Percentiles rank a stretch among this genome's conserved stretches.
Evolutionary conservation across 2,329 filamentous ascomycete species (phyloP).

Genomic region (Aspergillus ibericus): DNA sequence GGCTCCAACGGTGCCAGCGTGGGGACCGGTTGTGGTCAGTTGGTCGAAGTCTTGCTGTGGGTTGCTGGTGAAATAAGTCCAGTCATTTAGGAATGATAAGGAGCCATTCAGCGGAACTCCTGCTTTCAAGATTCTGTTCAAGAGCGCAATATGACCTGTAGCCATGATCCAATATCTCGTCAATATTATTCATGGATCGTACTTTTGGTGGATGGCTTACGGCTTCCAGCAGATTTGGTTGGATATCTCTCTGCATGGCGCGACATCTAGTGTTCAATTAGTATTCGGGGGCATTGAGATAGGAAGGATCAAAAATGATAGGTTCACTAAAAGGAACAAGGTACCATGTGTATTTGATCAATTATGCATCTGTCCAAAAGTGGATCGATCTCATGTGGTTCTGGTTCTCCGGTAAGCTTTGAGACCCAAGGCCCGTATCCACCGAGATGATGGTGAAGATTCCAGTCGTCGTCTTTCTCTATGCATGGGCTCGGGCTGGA

Average conservation of each 20-base stretch:
- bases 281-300: background rate
- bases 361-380: conserved; percentile 51
- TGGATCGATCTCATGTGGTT: conserved; percentile 39
- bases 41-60: conserved; percentile 52
- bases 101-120: conserved; percentile 48
- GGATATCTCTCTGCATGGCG: conserved; percentile 61
- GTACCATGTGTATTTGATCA: conserved; percentile 61
- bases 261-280: conserved; percentile 47
- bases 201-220: conserved; percentile 40
- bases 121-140: conserved; percentile 47
- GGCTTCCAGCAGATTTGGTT: conserved; percentile 50
- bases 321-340: background rate
- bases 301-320: background rate
- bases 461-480: conserved; percentile 40
- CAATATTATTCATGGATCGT: background rate
- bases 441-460: conserved; percentile 55
- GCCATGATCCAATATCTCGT: background rate
- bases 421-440: conserved; percentile 59
- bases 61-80: conserved; percentile 55
- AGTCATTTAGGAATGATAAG: conserved; percentile 56
- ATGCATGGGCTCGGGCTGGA: conserved; percentile 4
- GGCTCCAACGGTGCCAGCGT: conserved; percentile 55
- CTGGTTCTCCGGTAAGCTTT: conserved; percentile 42
- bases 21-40: conserved; percentile 56
- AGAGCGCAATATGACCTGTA: conserved; percentile 49